Evolutionary conservation across 2,329 filamentous ascomycete species (phyloP).

Genomic region (Ophiostoma triangulosporum): DNA sequence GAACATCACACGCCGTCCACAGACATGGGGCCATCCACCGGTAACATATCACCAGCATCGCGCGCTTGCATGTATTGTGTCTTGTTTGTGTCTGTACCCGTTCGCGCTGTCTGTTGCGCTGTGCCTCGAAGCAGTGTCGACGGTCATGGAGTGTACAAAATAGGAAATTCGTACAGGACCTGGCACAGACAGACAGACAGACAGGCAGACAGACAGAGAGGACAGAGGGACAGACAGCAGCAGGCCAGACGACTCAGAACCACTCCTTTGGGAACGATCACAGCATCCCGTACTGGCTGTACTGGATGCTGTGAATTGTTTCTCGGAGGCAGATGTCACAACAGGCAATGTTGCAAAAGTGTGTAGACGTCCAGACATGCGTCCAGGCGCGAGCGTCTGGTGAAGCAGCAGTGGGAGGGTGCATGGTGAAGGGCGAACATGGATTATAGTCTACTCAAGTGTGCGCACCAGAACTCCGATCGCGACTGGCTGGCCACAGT

Average conservation of each 20-base stretch:
- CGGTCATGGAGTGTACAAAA: not conserved
- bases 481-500: no score
- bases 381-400: no score
- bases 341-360: not conserved
- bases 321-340: not conserved
- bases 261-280: slow-evolving; percentile 6
- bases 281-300: not conserved
- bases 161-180: not conserved
- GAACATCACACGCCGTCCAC: no score
- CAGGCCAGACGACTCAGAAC: slow-evolving; percentile 3
- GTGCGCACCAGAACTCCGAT: no score
- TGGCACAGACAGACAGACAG: not conserved
- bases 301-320: slow-evolving; percentile 1
- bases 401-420: no score
- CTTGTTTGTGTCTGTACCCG: not conserved
- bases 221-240: not conserved
- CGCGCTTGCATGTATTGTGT: not conserved
- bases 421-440: no score
- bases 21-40: not conserved
- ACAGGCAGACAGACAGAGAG: not conserved
- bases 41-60: not conserved
- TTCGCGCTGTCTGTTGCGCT: no score
- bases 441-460: no score
- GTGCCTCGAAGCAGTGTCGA: not conserved
- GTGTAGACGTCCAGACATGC: no score